These are phyloP conservation scores for Lyophyllum shimeji DNA, from an alignment of 768 basidiomycete species.

Conservation along the genomic window DNA sequence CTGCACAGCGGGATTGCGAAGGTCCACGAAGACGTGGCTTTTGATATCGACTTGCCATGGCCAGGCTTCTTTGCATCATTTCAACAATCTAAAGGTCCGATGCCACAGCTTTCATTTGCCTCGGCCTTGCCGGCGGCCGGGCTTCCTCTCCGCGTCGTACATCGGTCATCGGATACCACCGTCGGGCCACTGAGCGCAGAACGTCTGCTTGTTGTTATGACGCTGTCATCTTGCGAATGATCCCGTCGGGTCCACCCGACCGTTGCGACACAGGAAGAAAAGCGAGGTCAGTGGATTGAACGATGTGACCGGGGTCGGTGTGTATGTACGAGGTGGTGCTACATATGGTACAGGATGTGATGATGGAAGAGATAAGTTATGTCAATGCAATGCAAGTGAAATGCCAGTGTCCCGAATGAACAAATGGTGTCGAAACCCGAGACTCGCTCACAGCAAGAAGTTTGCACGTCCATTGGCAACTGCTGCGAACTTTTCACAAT, in stretches of 20 bases:
- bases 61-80: too few species aligned
- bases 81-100: too few species aligned
- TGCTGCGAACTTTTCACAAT: not conserved
- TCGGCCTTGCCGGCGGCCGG: too few species aligned
- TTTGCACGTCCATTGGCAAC: conserved; percentile 3
- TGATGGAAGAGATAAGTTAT: conserved; percentile 10
- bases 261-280: not conserved
- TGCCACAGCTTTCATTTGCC: too few species aligned
- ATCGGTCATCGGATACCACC: too few species aligned
- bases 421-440: too few species aligned
- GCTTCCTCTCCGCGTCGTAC: too few species aligned
- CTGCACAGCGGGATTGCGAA: too few species aligned
- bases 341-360: conserved; percentile 8
- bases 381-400: conserved; percentile 4
- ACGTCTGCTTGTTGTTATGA: not conserved
- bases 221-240: not conserved
- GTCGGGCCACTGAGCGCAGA: not conserved
- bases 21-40: too few species aligned
- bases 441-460: not conserved
- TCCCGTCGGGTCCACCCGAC: too few species aligned
- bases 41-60: too few species aligned
- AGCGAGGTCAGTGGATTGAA: not conserved
- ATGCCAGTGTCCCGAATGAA: not conserved
- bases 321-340: conserved; percentile 1
- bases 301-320: not conserved